Base-by-base conservation (phyloP, 2,329 filamentous ascomycete genomes). In the Pezicula carpinea region DNA sequence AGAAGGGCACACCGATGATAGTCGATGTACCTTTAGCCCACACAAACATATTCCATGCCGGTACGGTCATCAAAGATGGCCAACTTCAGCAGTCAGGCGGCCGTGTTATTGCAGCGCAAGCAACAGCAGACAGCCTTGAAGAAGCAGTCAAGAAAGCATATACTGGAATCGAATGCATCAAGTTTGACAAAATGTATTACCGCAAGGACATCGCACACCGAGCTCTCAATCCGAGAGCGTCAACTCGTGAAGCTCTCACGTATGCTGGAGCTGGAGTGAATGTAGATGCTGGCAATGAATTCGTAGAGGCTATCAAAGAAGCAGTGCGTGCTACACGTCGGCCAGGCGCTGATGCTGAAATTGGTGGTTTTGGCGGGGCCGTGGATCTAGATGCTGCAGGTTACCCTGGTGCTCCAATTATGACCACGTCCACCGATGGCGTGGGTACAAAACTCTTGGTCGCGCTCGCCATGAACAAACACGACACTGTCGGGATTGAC, bases 371-470 rank as follows among this genome's bases (percentile, higher is more conserved):
- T 59, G 93, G 93, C 42, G 93, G 93, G 26, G 82, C 89, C 55
- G 83, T 95, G 51, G 86, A 93, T 63, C 75, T 96, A 13, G 73
- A 82, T 6, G 78, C 79, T 42, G 87, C 88, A 11, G 87, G 88
- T 44, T 95, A 89, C 62, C 72, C 76, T 5, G 75, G 81, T 49
- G 80, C 86, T 0, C 91, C 92, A 10, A 85, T 91, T 47, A 71
- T 97, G 21, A 89, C 97, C n/a, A 88, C 88, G 46, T 91, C 90
- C 50, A 97, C 96, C 54, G 93, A 99, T 64, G 93, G 93, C 44
- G 90, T 97, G 32, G 93, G 92, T 50, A 97, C 92, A 41, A 97
- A 97, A 73, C 84, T 97, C 59, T 95, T 95, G 77, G 89, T 99
- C 61, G 93, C 93, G 0, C 92, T 96, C 65, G 80, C 83, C 11